Evolutionary conservation across 495 filamentous ascomycete species (phyloP), one percentile per base, ranked within the genome.

Genomic region (Penicillium ucsense): DNA sequence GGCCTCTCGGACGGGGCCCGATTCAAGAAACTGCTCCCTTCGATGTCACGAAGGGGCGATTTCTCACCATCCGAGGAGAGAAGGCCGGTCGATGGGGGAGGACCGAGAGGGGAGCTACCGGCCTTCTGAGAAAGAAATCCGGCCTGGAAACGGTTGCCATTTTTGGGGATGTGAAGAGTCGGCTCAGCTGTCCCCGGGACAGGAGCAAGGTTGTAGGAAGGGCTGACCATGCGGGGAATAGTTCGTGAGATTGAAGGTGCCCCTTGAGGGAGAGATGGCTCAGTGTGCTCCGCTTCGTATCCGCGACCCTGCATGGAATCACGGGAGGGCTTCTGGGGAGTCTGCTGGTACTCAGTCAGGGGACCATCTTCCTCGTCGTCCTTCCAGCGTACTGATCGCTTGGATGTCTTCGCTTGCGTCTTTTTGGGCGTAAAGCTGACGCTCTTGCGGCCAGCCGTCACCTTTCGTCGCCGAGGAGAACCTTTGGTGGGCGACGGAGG

Each of bases 381-480:
- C 40, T 85, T 82, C 94, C 94, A 98, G 45, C 89, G 77, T 9
- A 98, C 92, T 35, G 77, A 79, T 55, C 87, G 74, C 70, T 94
- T 92, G 11, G 61, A 46, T 29, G 66, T 52, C 50, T 82, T 83
- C 3, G 75, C 72, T 31, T 81, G 75, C 0, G 71, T 67, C 70
- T 92, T 92, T 72, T 87, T 91, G 0, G 87, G 87, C 3, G 87
- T 85, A 59, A 95, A 94, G 31, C 81, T 77, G 40, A 94, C 77
- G 8, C 80, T 79, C 67, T 95, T 98, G 54, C 84, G 84, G 10
- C 75, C 75, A 35, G 77, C 68, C 20, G 69, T 76, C 35, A 79
- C 71, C 63, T 88, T 92, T 44, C 87, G 81, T 45, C 88, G 82
- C 50, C 86, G 79, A 30, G 92, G 94, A 8, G 89, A 94, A 35